A percentile compares a stretch with the other conserved stretches of the same genome.
phyloP scores from a whole-genome alignment of 306 rosid genomes.

The Dryas octopetala region DNA sequence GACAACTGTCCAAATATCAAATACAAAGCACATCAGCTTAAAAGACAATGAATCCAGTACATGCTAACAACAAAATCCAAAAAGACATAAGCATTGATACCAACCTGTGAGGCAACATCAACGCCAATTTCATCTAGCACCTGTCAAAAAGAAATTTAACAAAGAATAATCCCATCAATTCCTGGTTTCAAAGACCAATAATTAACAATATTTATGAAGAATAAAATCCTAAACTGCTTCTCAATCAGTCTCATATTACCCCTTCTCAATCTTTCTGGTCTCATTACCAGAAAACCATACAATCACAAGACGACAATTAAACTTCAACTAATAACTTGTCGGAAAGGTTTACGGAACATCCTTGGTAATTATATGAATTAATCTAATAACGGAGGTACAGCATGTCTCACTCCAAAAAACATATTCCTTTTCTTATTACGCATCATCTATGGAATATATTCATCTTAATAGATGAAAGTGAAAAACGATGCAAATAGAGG shows the following conservation, averaged over 20 bases:
- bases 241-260: constrained; percentile 4
- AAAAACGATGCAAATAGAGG: constrained; percentile 26
- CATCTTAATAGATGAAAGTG: neutral
- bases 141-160: constrained; percentile 40
- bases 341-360: neutral
- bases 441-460: neutral
- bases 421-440: neutral
- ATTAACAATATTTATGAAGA: constrained; percentile 9
- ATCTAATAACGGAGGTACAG: neutral
- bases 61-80: neutral
- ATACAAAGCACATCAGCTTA: constrained; percentile 40
- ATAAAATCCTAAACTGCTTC: constrained; percentile 7
- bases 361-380: neutral
- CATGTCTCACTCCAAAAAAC: neutral
- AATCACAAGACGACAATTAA: neutral
- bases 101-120: constrained; percentile 93
- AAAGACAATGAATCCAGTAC: constrained; percentile 19
- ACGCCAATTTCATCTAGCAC: constrained; percentile 98
- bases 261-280: constrained; percentile 15
- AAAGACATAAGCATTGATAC: constrained; percentile 21
- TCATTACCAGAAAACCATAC: neutral
- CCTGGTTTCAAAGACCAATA: constrained; percentile 24
- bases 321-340: constrained; percentile 3
- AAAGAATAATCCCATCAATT: constrained; percentile 26
- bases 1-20: constrained; percentile 62